A percentile compares a stretch with the other conserved stretches of the same genome.
Conservation (phyloP, 805 yeast genomes). For the Yarrowia sp. region DNA sequence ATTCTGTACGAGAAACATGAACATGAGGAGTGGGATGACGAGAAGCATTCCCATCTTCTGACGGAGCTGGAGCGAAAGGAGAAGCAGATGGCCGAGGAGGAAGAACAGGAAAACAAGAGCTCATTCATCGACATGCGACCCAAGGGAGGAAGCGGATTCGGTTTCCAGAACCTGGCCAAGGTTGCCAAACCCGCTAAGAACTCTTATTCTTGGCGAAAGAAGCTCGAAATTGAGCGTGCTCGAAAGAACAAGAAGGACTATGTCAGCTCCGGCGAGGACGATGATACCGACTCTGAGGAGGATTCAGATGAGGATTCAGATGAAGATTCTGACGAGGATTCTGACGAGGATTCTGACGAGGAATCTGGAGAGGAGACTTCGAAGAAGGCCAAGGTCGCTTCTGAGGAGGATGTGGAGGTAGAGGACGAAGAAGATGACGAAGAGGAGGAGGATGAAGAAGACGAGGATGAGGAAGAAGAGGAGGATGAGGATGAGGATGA, state of each 20-base stretch:
- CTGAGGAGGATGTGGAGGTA: slow-evolving; percentile 11
- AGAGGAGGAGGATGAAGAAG: slow-evolving; percentile 26
- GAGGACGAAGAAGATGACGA: slow-evolving; percentile 34
- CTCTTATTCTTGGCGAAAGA: slow-evolving; percentile 72
- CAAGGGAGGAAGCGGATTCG: slow-evolving; percentile 50
- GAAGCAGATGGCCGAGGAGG: slow-evolving; percentile 15
- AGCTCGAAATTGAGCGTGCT: slow-evolving; percentile 44
- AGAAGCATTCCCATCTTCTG: slow-evolving; percentile 25
- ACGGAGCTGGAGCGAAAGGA: slow-evolving; percentile 20
- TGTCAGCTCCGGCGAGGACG: slow-evolving; percentile 27
- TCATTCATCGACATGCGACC: slow-evolving; percentile 73
- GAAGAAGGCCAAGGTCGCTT: slow-evolving; percentile 8
- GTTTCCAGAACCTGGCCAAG: slow-evolving; percentile 39
- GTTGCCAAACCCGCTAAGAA: slow-evolving; percentile 40
- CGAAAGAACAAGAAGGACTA: slow-evolving; percentile 33
- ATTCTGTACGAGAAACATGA: slow-evolving; percentile 68
- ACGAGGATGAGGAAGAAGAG: slow-evolving; percentile 19
- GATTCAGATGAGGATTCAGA: slow-evolving; percentile 26
- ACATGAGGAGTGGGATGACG: slow-evolving; percentile 58
- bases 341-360: slow-evolving; percentile 26
- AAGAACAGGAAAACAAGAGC: slow-evolving; percentile 35
- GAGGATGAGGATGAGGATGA: slow-evolving; percentile 26
- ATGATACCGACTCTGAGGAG: slow-evolving; percentile 25
- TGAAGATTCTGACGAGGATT: slow-evolving; percentile 28
- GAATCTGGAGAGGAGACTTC: not conserved